Evolutionary conservation across 768 basidiomycete genomes (phyloP).

Genomic region (Holtermannia corniformis): DNA sequence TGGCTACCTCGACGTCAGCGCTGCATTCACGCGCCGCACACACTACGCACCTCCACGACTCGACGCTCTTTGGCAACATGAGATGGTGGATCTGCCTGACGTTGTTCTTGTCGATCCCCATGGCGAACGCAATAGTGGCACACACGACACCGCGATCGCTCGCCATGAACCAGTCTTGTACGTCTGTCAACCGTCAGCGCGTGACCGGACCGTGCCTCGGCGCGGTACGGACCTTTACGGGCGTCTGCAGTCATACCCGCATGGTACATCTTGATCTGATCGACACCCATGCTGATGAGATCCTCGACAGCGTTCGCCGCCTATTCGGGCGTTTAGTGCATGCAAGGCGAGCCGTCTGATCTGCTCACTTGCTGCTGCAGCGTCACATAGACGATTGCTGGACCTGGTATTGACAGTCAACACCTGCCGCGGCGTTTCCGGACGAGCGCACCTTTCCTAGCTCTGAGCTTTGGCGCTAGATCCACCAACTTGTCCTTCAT

Average conservation of each 20-base stretch:
- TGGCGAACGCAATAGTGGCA: slow-evolving; percentile 67
- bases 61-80: slow-evolving; percentile 55
- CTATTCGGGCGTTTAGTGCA: background rate
- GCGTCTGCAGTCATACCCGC: slow-evolving; percentile 47
- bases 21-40: too few species aligned
- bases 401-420: slow-evolving; percentile 4
- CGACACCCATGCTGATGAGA: slow-evolving; percentile 32
- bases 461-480: slow-evolving; percentile 42
- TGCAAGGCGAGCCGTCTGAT: too few species aligned
- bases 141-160: slow-evolving; percentile 53
- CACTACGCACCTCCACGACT: too few species aligned
- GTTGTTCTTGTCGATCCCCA: slow-evolving; percentile 72
- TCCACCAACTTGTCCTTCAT: slow-evolving; percentile 42
- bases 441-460: slow-evolving; percentile 38
- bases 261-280: slow-evolving; percentile 40
- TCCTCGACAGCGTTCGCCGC: slow-evolving; percentile 42
- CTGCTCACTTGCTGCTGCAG: slow-evolving; percentile 40
- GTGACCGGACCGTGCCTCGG: too few species aligned
- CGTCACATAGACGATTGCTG: slow-evolving; percentile 48
- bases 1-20: too few species aligned
- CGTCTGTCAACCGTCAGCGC: slow-evolving; percentile 3
- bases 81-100: slow-evolving; percentile 17
- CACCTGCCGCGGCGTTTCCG: background rate
- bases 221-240: slow-evolving; percentile 21
- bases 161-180: slow-evolving; percentile 45